phyloP scores from a whole-genome alignment of 2,329 filamentous ascomycete species.

The Penicillium polonicum region DNA sequence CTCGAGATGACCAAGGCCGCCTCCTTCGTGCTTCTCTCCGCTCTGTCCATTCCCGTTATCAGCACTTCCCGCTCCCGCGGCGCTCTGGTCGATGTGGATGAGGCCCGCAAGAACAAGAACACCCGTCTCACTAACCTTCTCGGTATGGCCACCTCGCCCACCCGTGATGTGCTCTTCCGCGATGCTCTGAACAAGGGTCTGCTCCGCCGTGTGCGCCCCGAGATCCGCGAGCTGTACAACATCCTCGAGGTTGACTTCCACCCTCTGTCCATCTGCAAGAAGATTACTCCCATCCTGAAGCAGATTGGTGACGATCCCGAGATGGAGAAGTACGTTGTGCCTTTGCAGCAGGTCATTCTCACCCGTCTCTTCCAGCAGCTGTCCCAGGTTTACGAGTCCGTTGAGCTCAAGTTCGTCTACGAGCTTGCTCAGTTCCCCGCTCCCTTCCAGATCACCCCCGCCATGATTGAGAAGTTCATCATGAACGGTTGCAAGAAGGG shows the following conservation, averaged over 20 bases:
- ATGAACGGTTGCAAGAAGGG: constrained; percentile 99
- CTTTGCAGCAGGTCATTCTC: constrained; percentile 96
- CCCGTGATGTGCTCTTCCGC: constrained; percentile 87
- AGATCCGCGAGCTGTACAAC: constrained; percentile 96
- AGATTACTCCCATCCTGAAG: constrained; percentile 92
- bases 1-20: constrained; percentile 90
- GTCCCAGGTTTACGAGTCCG: constrained; percentile 97
- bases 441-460: constrained; percentile 86
- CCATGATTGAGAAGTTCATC: constrained; percentile 99
- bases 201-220: constrained; percentile 84
- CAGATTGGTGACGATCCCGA: constrained; percentile 92
- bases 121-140: constrained; percentile 92
- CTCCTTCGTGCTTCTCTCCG: constrained; percentile 91
- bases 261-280: constrained; percentile 96
- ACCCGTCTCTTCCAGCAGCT: constrained; percentile 98
- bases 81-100: constrained; percentile 93
- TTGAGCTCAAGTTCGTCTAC: constrained; percentile 90
- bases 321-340: constrained; percentile 95
- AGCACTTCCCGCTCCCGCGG: constrained; percentile 95
- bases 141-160: constrained; percentile 86
- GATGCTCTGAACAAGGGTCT: constrained; percentile 94
- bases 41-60: constrained; percentile 97
- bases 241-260: constrained; percentile 99
- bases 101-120: constrained; percentile 98
- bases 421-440: constrained; percentile 93